phyloP scores from a whole-genome alignment of 75 land plant species.

The Sequoiadendron giganteum region DNA sequence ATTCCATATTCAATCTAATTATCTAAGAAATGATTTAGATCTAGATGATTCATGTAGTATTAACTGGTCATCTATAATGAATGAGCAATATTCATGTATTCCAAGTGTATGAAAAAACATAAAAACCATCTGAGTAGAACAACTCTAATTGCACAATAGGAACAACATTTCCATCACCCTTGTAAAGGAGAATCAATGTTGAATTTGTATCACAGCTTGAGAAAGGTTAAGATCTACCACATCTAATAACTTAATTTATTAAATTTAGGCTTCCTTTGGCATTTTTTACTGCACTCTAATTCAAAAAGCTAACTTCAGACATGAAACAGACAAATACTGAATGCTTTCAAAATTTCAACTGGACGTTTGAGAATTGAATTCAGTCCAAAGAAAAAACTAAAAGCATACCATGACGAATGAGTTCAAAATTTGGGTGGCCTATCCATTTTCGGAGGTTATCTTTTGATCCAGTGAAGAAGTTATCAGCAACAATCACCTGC shows the following conservation, averaged over 20 bases:
- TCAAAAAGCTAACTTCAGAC: background rate
- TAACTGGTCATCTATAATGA: background rate
- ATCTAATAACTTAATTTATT: background rate
- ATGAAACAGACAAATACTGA: background rate
- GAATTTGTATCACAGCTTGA: background rate
- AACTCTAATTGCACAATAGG: background rate
- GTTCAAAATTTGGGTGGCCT: slow-evolving; percentile 75
- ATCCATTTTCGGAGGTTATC: slow-evolving; percentile 71
- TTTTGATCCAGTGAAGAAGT: slow-evolving; percentile 69
- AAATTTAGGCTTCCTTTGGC: background rate
- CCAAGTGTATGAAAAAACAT: background rate
- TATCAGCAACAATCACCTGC: slow-evolving; percentile 68
- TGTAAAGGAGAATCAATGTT: background rate
- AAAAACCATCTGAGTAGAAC: background rate
- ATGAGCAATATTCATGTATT: background rate
- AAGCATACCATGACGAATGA: slow-evolving; percentile 61
- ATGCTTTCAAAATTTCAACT: background rate
- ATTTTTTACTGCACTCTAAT: background rate
- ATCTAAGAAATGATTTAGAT: background rate
- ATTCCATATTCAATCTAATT: background rate
- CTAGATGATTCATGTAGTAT: background rate
- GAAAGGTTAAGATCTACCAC: background rate
- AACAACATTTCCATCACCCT: background rate
- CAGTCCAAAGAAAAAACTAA: background rate
- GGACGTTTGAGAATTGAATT: background rate